Percentiles rank a stretch among this genome's conserved stretches.
Conservation (phyloP, 2,329 filamentous ascomycete genomes). For the Pestalotiopsis sp. region DNA sequence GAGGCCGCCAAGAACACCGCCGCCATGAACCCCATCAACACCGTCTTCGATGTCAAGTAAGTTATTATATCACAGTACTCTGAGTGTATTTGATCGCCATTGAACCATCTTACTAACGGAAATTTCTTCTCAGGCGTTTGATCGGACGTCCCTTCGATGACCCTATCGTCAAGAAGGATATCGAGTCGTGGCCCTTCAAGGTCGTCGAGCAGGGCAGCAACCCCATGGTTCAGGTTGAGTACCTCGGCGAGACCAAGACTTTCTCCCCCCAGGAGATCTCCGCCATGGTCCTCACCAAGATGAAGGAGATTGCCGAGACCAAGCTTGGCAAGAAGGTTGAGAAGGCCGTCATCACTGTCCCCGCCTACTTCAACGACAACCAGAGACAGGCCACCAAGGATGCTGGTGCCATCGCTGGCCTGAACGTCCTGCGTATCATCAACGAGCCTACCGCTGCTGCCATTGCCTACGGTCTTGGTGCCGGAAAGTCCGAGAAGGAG, state of each 20-base stretch:
- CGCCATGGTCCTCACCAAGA: slow-evolving; percentile 98
- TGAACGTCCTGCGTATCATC: slow-evolving; percentile 99
- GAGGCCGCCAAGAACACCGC: slow-evolving; percentile 99
- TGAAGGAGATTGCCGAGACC: slow-evolving; percentile 98
- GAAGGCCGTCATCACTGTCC: slow-evolving; percentile 98
- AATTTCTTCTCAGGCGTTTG: slow-evolving; percentile 61
- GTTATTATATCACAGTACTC: too few species aligned
- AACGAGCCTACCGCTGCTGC: slow-evolving; percentile 99
- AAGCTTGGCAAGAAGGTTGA: slow-evolving; percentile 99
- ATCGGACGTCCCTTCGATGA: slow-evolving; percentile 97
- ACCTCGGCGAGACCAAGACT: slow-evolving; percentile 90
- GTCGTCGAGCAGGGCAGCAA: slow-evolving; percentile 86
- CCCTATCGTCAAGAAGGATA: slow-evolving; percentile 97
- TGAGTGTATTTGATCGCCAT: too few species aligned
- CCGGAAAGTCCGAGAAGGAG: slow-evolving; percentile 95
- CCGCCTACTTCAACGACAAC: slow-evolving; percentile 99
- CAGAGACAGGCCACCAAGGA: slow-evolving; percentile 99
- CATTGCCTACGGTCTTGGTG: slow-evolving; percentile 96
- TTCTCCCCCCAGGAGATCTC: slow-evolving; percentile 99
- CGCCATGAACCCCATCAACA: slow-evolving; percentile 98
- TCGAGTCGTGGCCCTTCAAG: slow-evolving; percentile 99
- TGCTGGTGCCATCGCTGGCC: slow-evolving; percentile 93
- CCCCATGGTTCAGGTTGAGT: slow-evolving; percentile 93
- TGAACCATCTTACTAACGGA: too few species aligned
- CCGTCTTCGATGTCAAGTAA: slow-evolving; percentile 96